Evolutionary conservation across 2,329 filamentous ascomycete genomes (phyloP).

Genomic region (Venturia oleaginea): DNA sequence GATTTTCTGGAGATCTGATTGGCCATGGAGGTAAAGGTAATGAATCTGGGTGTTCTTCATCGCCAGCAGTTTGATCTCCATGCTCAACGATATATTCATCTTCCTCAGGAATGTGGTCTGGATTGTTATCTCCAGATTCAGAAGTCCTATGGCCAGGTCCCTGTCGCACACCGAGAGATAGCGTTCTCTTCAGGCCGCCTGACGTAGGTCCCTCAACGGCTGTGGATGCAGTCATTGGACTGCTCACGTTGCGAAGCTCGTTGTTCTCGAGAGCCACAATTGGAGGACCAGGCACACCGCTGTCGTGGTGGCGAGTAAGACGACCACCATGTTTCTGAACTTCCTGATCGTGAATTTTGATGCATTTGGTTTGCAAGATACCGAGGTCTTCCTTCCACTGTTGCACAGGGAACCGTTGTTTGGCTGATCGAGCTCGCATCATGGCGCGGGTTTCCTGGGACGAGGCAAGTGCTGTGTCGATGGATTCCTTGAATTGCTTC

Average conservation of each 20-base stretch:
- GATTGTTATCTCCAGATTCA: background rate
- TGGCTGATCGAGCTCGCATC: conserved; percentile 57
- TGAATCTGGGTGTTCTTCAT: background rate
- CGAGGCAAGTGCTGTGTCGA: conserved; percentile 51
- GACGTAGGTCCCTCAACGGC: background rate
- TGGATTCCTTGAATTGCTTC: conserved; percentile 56
- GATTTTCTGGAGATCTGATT: background rate
- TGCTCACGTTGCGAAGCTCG: background rate
- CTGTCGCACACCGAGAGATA: conserved; percentile 2
- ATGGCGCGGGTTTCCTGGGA: conserved; percentile 46
- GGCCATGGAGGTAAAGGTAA: background rate
- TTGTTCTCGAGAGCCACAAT: conserved; percentile 2
- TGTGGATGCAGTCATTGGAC: background rate
- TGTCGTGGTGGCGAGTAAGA: background rate
- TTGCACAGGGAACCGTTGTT: conserved; percentile 57
- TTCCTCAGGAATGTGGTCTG: background rate
- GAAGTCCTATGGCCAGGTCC: conserved; percentile 1
- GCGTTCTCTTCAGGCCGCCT: background rate
- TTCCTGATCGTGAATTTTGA: conserved; percentile 34
- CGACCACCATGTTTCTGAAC: background rate
- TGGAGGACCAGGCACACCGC: background rate
- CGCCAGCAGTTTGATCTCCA: background rate
- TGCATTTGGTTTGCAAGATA: conserved; percentile 51
- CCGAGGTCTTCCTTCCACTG: conserved; percentile 59
- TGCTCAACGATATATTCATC: conserved; percentile 4